Evolutionary conservation across 2,329 filamentous ascomycete species (phyloP), one percentile per base, ranked within the genome.

Genomic region (Aulographum hederae): DNA sequence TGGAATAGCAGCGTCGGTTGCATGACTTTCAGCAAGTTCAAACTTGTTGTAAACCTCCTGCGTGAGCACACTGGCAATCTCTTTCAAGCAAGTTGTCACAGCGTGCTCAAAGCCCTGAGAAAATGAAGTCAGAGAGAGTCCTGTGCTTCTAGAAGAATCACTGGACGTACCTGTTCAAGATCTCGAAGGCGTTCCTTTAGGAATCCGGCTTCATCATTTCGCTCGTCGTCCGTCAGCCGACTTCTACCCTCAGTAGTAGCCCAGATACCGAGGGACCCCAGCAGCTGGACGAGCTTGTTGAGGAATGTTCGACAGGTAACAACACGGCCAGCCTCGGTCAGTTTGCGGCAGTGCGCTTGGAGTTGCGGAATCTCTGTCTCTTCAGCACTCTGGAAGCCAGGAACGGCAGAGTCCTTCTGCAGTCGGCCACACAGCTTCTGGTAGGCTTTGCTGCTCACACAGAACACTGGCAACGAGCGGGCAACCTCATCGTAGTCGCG

Each of bases 341-440:
- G 50, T 26, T 62, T 62, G 36, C 60, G 63, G 32, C 69, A 73
- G 38, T 78, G 70, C 0, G 52, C 52, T 41, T 69, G 67, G 1
- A 77, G 54, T 27, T 61, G 56, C 2, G 69, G 69, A 3, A 75
- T 58, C 41, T 67, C 69, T 0, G 72, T 77, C 35, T 75, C 61
- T 2, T 67, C 56, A 0, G 52, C 26, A 3, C 52, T 46, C 2
- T 47, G 46, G 43, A 74, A 78, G 0, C 70, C 69, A 10, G 57
- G 48, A 2, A 68, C 55, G 8, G 51, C 40, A 2, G 54, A 49
- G 32, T 77, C 70, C 27, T 65, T 63, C 32, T 53, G 45, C 6
- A 74, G 43, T 3, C 65, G 57, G 2, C 65, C 67, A 25, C 56
- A 53, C n/a, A 77, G 48, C 40, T 70, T 69, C 40, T 78, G 70